Conservation (phyloP, 2,329 filamentous ascomycete genomes). For the Aspergillus uvarum region DNA sequence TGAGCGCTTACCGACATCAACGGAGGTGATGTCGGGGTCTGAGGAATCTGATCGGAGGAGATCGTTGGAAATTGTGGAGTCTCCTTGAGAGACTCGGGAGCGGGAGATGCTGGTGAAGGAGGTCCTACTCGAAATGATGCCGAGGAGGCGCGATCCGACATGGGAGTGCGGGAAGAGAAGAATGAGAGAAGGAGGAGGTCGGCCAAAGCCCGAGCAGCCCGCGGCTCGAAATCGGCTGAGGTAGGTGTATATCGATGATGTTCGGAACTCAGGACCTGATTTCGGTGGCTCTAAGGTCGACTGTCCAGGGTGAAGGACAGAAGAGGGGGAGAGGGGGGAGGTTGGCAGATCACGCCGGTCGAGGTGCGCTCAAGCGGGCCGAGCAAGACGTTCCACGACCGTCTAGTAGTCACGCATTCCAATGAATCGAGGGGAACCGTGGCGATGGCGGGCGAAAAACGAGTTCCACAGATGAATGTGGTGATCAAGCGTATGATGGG, state of each 20-base stretch:
- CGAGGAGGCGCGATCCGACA: slow-evolving; percentile 40
- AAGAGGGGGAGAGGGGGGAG: slow-evolving; percentile 17
- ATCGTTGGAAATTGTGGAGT: slow-evolving; percentile 25
- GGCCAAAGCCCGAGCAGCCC: slow-evolving; percentile 20
- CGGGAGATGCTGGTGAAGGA: slow-evolving; percentile 46
- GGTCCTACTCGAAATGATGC: slow-evolving; percentile 39
- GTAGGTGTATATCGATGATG: slow-evolving; percentile 11
- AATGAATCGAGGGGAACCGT: slow-evolving; percentile 20
- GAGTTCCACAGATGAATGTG: slow-evolving; percentile 16
- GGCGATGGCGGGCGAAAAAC: slow-evolving; percentile 13
- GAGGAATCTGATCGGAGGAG: slow-evolving; percentile 36
- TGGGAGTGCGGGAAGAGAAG: slow-evolving; percentile 22
- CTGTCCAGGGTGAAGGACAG: slow-evolving; percentile 3
- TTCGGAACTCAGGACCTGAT: slow-evolving; percentile 10
- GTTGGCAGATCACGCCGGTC: slow-evolving; percentile 21
- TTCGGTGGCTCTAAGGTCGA: slow-evolving; percentile 14
- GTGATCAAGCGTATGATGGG: background rate
- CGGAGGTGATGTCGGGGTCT: slow-evolving; percentile 46
- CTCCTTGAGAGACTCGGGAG: slow-evolving; percentile 41
- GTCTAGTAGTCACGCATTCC: slow-evolving; percentile 36
- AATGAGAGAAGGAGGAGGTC: slow-evolving; percentile 10
- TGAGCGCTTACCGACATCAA: slow-evolving; percentile 53
- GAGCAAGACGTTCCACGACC: slow-evolving; percentile 35
- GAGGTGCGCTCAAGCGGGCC: slow-evolving; percentile 36
- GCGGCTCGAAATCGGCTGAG: slow-evolving; percentile 10